A percentile compares a stretch with the other conserved stretches of the same genome.
phyloP scores from a whole-genome alignment of 78 protist species.

The Emiliania huxleyi region DNA sequence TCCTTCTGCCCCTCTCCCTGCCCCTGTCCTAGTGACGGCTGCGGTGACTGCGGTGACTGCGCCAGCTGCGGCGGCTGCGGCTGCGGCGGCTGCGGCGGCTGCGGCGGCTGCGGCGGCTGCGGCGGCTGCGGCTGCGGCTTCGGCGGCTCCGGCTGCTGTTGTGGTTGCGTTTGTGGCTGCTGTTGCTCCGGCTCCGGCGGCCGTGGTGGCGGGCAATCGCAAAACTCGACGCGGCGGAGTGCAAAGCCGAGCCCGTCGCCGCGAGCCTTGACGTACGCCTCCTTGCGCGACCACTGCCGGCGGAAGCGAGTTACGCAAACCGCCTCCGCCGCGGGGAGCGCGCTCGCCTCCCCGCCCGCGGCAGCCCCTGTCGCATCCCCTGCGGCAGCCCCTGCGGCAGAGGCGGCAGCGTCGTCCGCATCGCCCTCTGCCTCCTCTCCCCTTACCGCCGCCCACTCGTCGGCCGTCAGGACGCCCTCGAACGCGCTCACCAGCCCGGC shows the following conservation, averaged over 20 bases:
- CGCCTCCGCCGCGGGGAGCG: background rate
- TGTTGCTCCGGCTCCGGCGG: background rate
- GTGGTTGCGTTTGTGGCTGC: background rate
- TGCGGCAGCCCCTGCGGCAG: background rate
- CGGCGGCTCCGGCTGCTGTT: background rate
- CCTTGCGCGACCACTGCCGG: conserved; percentile 14
- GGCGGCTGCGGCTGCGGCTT: background rate
- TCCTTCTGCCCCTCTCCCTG: background rate
- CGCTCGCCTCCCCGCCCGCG: background rate
- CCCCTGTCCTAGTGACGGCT: too few relatives aligned
- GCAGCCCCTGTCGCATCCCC: background rate
- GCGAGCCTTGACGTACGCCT: conserved; percentile 33
- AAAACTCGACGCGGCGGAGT: background rate
- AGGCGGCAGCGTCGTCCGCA: too few relatives aligned
- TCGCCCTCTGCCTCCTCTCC: too few relatives aligned
- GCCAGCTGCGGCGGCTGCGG: background rate
- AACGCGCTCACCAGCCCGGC: too few relatives aligned
- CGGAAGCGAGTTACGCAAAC: background rate
- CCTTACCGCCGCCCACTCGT: too few relatives aligned
- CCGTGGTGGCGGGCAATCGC: background rate
- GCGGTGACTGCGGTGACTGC: background rate
- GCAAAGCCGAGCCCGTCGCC: conserved; percentile 37
- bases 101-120: too few relatives aligned
- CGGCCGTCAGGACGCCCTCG: too few relatives aligned
- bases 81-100: background rate